Base-by-base conservation (phyloP, 2,329 filamentous ascomycete genomes). In the Fusarium neocosmosporiellum region DNA sequence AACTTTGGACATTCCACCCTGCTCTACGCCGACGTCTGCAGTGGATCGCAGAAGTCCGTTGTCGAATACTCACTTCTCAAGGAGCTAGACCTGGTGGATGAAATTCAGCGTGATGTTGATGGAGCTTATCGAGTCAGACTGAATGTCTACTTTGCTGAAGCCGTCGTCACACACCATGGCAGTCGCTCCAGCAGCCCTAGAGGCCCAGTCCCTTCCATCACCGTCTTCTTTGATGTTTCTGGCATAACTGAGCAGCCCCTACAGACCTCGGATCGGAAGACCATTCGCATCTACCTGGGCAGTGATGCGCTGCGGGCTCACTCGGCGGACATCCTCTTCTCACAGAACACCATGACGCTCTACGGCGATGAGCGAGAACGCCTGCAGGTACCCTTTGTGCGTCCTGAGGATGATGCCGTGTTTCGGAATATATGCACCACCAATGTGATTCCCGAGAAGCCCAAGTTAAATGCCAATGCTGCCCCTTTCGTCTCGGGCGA, bases 11-110 rank as follows among this genome's bases (percentile, higher is more conserved):
- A 98, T 79, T 92, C 93, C 73, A 93, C 94, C 11, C 88, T 98
- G 18, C 86, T 98, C 7, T 98, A 98, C 80, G 96, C 95, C 37
- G 95, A 95, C 36, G 87, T 98, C 3, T 98, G 96, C 81, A 96
- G 94, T 3, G 96, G 96, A 2, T 97, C 96, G 7, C 95, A 95
- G 81, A 92, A 91, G 75, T 98, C 96, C 2, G 91, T 90, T n/a
- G 84, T 99, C 53, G 93, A 96, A 64, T 88, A 89, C 75, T 89
- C 90, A 7, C 87, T 98, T 60, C 85, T 98, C 58, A 90, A 90
- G 72, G 92, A 93, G 62, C 88, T 98, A 29, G 92, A 92, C 34
- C 85, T 97, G 36, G 81, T 88, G 70, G 89, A 91, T 69, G 88
- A 92, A 50, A 85, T 96, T 18, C 88, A 90, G 68, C 87, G 90